Percentiles rank a stretch among this genome's conserved stretches.
These are phyloP conservation scores for Gymnopus androsaceus DNA, from an alignment of 1,284 basidiomycete genomes.

Conservation along the genomic window DNA sequence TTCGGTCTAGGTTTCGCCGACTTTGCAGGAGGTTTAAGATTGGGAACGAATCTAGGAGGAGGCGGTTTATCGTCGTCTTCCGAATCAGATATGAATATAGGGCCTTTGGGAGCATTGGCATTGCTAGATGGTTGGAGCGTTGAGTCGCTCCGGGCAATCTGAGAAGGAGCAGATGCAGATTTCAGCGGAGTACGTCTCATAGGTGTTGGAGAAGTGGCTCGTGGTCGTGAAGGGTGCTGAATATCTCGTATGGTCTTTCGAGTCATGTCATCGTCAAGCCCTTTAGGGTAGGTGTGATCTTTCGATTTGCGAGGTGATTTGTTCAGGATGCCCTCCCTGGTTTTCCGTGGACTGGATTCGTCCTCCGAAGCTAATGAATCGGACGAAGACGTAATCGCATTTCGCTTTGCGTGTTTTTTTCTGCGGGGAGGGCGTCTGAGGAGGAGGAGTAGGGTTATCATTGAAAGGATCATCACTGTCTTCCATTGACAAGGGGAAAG, in stretches of 20 bases:
- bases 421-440: constrained; percentile 14
- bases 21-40: not conserved
- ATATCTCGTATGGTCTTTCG: constrained; percentile 15
- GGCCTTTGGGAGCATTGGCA: not conserved
- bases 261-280: not conserved
- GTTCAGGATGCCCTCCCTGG: not conserved
- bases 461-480: not conserved
- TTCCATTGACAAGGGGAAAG: constrained; percentile 2
- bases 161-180: not conserved
- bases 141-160: not conserved
- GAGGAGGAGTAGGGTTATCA: not conserved
- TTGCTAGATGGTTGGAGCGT: not conserved
- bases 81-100: constrained; percentile 1
- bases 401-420: not conserved
- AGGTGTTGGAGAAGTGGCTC: constrained; percentile 12
- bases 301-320: constrained; percentile 16
- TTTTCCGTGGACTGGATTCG: not conserved
- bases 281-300: constrained; percentile 11
- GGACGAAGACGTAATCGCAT: not conserved
- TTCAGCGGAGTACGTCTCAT: constrained; percentile 12
- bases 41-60: not conserved
- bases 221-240: constrained; percentile 14
- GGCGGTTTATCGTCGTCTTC: constrained; percentile 1
- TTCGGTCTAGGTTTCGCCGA: not conserved
- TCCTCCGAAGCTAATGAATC: constrained; percentile 9